Evolutionary conservation across 2,329 filamentous ascomycete species (phyloP).

Genomic region (Iodosphaeria phyllophila): DNA sequence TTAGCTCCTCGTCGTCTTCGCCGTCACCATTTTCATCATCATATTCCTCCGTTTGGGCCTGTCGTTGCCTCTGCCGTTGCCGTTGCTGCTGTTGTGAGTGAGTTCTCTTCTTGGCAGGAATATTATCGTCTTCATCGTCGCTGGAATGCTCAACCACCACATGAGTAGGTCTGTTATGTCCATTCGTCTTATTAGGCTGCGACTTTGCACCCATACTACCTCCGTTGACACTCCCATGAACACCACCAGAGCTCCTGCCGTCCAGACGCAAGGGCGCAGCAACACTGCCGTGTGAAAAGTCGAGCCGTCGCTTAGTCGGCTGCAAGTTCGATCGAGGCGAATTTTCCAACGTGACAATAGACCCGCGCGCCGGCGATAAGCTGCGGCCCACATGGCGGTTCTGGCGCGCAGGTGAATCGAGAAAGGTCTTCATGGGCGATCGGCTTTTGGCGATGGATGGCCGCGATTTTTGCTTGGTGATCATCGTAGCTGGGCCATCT

Average conservation of each 20-base stretch:
- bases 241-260: no score
- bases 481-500: constrained; percentile 31
- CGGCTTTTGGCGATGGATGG: constrained; percentile 26
- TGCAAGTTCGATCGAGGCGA: constrained; percentile 12
- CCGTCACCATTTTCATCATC: constrained; percentile 5
- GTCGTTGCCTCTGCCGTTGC: constrained; percentile 9
- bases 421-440: constrained; percentile 45
- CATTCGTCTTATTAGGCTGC: constrained; percentile 7
- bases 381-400: constrained; percentile 36
- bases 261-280: no score
- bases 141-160: no score
- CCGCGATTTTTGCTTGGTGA: constrained; percentile 27
- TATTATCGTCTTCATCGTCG: constrained; percentile 13
- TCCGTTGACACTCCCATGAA: no score
- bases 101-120: constrained; percentile 10
- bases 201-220: no score
- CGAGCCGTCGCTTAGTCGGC: constrained; percentile 32
- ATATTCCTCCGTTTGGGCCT: constrained; percentile 8
- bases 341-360: constrained; percentile 12
- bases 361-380: constrained; percentile 28
- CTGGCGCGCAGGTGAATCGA: constrained; percentile 40
- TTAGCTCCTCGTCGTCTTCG: constrained; percentile 2
- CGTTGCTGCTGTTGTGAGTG: no score
- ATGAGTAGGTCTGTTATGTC: no score
- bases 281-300: constrained; percentile 29